Evolutionary conservation across 345 rosid species (phyloP).

Genomic region (Eucalyptus curtisii): DNA sequence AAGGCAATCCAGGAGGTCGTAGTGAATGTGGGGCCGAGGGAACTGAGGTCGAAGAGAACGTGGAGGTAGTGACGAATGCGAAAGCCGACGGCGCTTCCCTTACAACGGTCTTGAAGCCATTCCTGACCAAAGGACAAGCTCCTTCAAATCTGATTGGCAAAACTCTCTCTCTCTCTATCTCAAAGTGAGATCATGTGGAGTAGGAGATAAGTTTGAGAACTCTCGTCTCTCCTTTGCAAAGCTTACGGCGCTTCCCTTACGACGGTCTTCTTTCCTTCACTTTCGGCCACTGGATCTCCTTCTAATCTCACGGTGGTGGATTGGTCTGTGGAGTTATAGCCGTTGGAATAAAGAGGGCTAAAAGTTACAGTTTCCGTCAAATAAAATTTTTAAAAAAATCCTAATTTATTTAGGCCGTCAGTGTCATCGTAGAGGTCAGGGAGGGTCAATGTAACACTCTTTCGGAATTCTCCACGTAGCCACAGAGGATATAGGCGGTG

Average conservation of each 20-base stretch:
- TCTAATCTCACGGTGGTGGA: background rate
- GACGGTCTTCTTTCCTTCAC: background rate
- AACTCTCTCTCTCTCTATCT: no score
- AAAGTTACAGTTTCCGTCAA: background rate
- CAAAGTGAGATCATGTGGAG: no score
- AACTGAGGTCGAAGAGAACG: accelerated
- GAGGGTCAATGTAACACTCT: no score
- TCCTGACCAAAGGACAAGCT: background rate
- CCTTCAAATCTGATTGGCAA: background rate
- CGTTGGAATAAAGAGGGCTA: background rate
- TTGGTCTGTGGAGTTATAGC: background rate
- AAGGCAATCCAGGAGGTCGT: accelerated
- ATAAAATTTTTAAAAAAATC: no score
- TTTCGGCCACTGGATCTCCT: background rate
- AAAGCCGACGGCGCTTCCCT: no score
- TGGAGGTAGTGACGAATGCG: no score
- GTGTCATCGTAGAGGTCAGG: no score
- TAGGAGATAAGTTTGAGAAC: background rate
- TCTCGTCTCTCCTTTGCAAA: background rate
- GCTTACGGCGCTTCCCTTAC: background rate
- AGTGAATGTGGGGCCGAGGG: no score
- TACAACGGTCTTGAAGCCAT: no score
- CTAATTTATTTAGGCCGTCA: background rate
- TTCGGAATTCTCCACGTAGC: background rate
- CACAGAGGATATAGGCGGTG: no score